A percentile compares a stretch with the other conserved stretches of the same genome.
These are phyloP conservation scores for Tricholomella constricta DNA, from an alignment of 768 basidiomycete genomes.

Conservation along the genomic window DNA sequence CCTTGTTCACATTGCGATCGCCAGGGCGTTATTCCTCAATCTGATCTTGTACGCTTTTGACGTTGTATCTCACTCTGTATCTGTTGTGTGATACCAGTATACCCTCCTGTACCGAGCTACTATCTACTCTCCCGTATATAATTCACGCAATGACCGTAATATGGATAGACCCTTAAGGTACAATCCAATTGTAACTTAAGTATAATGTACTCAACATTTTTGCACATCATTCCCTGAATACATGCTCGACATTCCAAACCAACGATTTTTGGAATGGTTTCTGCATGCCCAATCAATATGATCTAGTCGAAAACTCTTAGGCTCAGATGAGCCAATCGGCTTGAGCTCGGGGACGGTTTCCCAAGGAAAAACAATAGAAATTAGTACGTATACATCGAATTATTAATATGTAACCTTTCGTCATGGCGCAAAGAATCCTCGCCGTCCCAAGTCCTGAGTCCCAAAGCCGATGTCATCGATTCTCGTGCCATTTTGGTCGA, in stretches of 20 bases:
- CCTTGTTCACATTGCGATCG: background rate
- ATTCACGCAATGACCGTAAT: background rate
- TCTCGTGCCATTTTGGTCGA: slow-evolving; percentile 57
- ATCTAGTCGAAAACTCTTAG: too few relatives aligned
- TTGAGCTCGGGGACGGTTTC: too few relatives aligned
- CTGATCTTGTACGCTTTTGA: background rate
- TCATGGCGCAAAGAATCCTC: background rate
- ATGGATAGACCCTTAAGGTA: too few relatives aligned
- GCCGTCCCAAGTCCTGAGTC: background rate
- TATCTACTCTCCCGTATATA: background rate
- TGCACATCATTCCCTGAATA: too few relatives aligned
- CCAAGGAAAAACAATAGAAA: too few relatives aligned
- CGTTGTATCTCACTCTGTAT: background rate
- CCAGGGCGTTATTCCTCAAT: slow-evolving; percentile 16
- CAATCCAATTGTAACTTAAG: too few relatives aligned
- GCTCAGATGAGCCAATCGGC: too few relatives aligned
- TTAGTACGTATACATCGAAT: background rate
- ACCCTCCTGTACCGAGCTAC: background rate
- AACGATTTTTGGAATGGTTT: too few relatives aligned
- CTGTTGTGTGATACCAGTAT: background rate
- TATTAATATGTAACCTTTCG: background rate
- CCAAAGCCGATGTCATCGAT: slow-evolving; percentile 19
- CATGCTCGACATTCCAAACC: too few relatives aligned
- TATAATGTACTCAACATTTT: too few relatives aligned
- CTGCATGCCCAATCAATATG: too few relatives aligned